phyloP scores from a whole-genome alignment of 495 filamentous ascomycete species.

The Aspergillus hancockii region DNA sequence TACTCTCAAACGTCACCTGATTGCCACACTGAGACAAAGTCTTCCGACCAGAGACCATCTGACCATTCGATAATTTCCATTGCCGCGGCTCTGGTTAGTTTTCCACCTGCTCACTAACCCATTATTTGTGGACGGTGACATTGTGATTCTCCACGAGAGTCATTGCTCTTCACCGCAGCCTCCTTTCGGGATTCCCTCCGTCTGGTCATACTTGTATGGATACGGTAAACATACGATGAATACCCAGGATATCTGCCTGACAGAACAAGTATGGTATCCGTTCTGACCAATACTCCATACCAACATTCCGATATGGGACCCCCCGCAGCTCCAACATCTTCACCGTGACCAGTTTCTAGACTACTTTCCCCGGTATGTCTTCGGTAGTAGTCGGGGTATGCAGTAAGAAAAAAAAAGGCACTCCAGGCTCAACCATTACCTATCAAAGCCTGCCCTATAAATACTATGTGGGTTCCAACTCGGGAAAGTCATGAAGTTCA shows the following conservation, averaged over 20 bases:
- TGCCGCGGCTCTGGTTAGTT: background rate
- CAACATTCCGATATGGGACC: conserved; percentile 7
- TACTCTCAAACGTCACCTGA: background rate
- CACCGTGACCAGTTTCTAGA: conserved; percentile 29
- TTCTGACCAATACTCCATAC: conserved; percentile 2
- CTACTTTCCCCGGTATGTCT: conserved; percentile 15
- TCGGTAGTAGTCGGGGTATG: conserved; percentile 20
- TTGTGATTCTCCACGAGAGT: conserved; percentile 18
- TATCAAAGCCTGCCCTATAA: conserved; percentile 17
- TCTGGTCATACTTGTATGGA: conserved; percentile 7
- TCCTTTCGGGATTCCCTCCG: conserved; percentile 34
- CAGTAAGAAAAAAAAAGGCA: conserved; percentile 14
- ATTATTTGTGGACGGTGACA: conserved; percentile 16
- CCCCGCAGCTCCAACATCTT: conserved; percentile 36
- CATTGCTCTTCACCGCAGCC: conserved; percentile 40
- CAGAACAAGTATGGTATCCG: background rate
- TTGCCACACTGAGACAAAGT: background rate
- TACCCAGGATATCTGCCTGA: background rate
- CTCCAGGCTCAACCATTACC: conserved; percentile 11
- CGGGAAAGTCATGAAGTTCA: background rate
- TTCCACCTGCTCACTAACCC: conserved; percentile 6
- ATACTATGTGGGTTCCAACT: conserved; percentile 11
- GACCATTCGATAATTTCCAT: background rate
- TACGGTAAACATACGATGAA: conserved; percentile 16
- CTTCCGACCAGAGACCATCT: background rate